Evolutionary conservation across 768 basidiomycete species (phyloP), one percentile per base, ranked within the genome.

Genomic region (Cubamyces lactineus): DNA sequence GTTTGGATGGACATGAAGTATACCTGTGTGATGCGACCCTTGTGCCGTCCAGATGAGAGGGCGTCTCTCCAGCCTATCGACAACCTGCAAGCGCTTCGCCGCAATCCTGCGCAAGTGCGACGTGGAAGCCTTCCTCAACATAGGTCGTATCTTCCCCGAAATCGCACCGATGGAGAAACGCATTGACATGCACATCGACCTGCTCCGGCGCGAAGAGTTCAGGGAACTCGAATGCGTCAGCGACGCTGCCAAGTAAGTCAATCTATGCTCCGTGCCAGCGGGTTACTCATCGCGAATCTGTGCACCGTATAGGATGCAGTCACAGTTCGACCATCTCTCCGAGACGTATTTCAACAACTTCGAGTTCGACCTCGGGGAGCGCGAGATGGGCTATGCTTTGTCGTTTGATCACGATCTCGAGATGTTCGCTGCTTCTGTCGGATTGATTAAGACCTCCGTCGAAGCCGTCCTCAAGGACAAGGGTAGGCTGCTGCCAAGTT

Each of bases 391-490:
- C 1, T 88, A 91, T 69, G 85, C 89, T 0, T 76, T 86, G 24
- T 84, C 89, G 12, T 87, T 96, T 65, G 96, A 99, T 70, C 84
- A 86, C 65, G 97, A 99, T 73, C 80, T 98, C 8, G 96, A 99
- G 72, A 91, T 92, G 74, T 95, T 98, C 73, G 86, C 92, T 19
- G 95, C 94, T 9, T 92, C 95, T 1, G 86, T 98, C 48, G 93
- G 93, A 1, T 83, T 96, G 62, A 87, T 91, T 42, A 93, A 94
- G 79, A 96, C 95, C 5, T 88, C 90, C 3, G 84, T 98, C 15
- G 77, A 84, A n/a, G 77, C 79, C 0, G 79, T 92, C 28, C 70
- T 91, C 34, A 82, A 86, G 62, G 96, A 98, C 67, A 86, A 90
- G 54, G 94, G 93, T 91, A 66, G 67, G 21, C 26, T 15, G 3